Conservation (phyloP, 2,329 filamentous ascomycete species). For the Trichophyton rubrum region DNA sequence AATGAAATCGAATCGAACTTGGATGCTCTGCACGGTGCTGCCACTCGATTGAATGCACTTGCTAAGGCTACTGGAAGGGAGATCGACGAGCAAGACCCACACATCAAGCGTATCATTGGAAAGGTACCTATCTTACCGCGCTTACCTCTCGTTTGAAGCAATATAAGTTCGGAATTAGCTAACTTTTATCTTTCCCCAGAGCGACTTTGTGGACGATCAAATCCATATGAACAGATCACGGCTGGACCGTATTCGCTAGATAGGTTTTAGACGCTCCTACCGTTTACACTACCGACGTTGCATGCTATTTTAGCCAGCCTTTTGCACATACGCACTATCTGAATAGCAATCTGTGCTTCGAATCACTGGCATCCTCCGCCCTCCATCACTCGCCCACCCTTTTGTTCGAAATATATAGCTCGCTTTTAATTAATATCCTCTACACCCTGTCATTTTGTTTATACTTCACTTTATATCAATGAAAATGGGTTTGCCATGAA, state of each 20-base stretch:
- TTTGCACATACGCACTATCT: neutral
- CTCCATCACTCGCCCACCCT: neutral
- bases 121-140: conserved; percentile 48
- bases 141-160: neutral
- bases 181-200: conserved; percentile 38
- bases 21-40: conserved; percentile 48
- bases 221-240: conserved; percentile 66
- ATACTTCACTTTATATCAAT: neutral
- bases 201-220: conserved; percentile 69
- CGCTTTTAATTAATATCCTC: neutral
- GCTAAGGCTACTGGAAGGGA: conserved; percentile 63
- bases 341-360: neutral
- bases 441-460: neutral
- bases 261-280: neutral
- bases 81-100: conserved; percentile 62
- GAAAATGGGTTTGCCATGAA: neutral
- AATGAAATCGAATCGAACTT: conserved; percentile 58
- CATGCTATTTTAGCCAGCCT: neutral
- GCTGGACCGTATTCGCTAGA: conserved; percentile 44
- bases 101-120: conserved; percentile 61
- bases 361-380: neutral
- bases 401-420: neutral
- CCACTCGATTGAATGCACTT: conserved; percentile 58
- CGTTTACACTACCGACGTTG: neutral
- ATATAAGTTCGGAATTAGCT: conserved; percentile 12